Evolutionary conservation across 306 rosid species (phyloP).

Genomic region (Cajanus cajan): DNA sequence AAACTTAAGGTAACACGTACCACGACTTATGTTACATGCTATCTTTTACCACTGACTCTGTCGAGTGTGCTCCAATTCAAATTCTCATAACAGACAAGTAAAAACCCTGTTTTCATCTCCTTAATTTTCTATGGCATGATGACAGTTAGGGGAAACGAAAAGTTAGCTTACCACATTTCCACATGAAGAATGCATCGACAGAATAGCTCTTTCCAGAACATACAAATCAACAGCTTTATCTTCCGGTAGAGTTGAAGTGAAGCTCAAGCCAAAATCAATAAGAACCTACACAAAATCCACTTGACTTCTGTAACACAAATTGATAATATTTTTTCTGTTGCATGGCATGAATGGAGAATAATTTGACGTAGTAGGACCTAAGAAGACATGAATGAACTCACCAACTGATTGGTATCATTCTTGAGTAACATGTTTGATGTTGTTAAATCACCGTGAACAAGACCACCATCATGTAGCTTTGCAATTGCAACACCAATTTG

Average conservation of each 20-base stretch:
- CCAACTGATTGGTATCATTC: slow-evolving; percentile 61
- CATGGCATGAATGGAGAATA: not conserved
- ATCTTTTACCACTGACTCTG: not conserved
- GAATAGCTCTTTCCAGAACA: slow-evolving; percentile 85
- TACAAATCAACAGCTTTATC: slow-evolving; percentile 95
- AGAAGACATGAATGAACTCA: slow-evolving; percentile 40
- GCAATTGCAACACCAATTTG: slow-evolving; percentile 84
- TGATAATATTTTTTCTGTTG: slow-evolving; percentile 9
- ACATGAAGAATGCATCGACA: slow-evolving; percentile 92
- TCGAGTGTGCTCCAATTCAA: not conserved
- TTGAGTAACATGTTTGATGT: slow-evolving; percentile 81
- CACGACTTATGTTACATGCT: not conserved
- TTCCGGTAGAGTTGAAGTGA: slow-evolving; percentile 83
- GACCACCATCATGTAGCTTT: slow-evolving; percentile 83
- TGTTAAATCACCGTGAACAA: slow-evolving; percentile 84
- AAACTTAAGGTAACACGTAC: not conserved
- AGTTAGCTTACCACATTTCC: slow-evolving; percentile 72
- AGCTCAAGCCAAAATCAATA: slow-evolving; percentile 93
- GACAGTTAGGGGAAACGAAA: not conserved
- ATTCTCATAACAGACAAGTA: not conserved
- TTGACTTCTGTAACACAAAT: slow-evolving; percentile 7
- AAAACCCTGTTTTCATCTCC: not conserved
- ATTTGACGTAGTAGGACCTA: not conserved
- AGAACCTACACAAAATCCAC: slow-evolving; percentile 57
- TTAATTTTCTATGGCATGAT: not conserved